Base-by-base conservation (phyloP, 306 rosid species). In the Casuarina equisetifolia region DNA sequence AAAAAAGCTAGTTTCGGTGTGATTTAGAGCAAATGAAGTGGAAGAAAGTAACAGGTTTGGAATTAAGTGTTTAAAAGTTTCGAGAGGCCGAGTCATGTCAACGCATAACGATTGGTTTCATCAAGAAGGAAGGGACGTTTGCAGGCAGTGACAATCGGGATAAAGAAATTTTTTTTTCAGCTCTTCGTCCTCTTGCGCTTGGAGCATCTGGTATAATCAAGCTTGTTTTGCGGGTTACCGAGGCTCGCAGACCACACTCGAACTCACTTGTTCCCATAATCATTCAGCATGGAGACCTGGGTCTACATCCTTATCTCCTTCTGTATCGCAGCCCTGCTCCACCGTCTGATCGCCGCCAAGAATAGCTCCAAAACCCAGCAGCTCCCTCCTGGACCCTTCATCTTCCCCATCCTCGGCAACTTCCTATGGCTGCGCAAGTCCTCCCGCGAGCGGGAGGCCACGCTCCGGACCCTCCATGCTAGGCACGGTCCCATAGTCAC, bases 321-420 rank as follows among this genome's bases (percentile, higher is more conserved):
- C 32, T 25, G 32, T 25, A 25, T 25, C 32, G 32, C 32, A 25
- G 32, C 32, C 32, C 32, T 25, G 32, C 32, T 25, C 32, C 32
- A 25, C 32, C 32, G 32, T 25, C 32, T 25, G 32, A 25, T 25
- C 32, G 32, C 43, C 32, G 1, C 43, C 44, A 62, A 5, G 17
- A 52, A 52, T 12, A 12, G 6, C 58, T 52, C 58, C 44, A 11
- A 11, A 38, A 36, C 35, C 44, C 11, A 36, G 5, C 12, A 62
- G 43, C 69, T 61, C n/a, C 68, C 68, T 61, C 68, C 68, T 4
- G 68, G 68, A 35, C 68, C 68, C 9, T 2, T 32, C 44, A 61
- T 12, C 43, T 10, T 61, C 12, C 35, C 35, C 50, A 17, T 7
- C 72, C 15, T 67, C 49, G 15, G 72, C 72, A 67, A 16, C 50